Percentiles rank a stretch among this genome's conserved stretches.
Evolutionary conservation across 768 basidiomycete genomes (phyloP).

Genomic region (Lentinus brumalis): DNA sequence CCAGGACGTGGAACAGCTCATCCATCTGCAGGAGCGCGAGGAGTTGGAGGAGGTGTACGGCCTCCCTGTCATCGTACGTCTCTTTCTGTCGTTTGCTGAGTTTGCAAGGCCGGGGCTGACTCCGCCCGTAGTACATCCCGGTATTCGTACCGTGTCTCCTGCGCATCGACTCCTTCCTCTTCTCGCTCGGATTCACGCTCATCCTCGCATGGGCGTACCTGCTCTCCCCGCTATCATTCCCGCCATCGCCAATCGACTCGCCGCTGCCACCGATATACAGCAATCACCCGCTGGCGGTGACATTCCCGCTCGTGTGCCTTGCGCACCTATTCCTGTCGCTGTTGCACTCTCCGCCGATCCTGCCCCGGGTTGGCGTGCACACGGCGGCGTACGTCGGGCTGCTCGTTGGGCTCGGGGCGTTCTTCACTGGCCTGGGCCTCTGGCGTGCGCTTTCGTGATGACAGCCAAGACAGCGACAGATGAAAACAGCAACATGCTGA

Average conservation of each 20-base stretch:
- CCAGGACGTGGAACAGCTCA: slow-evolving; percentile 64
- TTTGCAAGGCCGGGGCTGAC: background rate
- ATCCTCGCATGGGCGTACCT: slow-evolving; percentile 64
- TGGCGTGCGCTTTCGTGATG: slow-evolving; percentile 66
- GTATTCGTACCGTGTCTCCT: slow-evolving; percentile 79
- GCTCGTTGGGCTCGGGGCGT: slow-evolving; percentile 63
- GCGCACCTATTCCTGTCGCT: slow-evolving; percentile 56
- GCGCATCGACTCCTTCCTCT: slow-evolving; percentile 70
- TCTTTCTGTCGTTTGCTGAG: background rate
- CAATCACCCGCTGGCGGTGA: slow-evolving; percentile 28
- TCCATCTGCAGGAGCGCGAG: slow-evolving; percentile 64
- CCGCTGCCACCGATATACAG: slow-evolving; percentile 23
- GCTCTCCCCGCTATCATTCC: slow-evolving; percentile 47
- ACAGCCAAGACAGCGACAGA: background rate
- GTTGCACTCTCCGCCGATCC: slow-evolving; percentile 65
- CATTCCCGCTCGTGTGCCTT: slow-evolving; percentile 31
- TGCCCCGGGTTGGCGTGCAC: slow-evolving; percentile 76
- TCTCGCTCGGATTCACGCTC: slow-evolving; percentile 68
- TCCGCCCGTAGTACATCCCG: slow-evolving; percentile 59
- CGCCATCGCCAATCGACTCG: background rate
- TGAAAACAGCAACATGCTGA: background rate
- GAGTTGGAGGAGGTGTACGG: slow-evolving; percentile 83
- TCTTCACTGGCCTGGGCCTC: slow-evolving; percentile 71
- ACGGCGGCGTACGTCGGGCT: slow-evolving; percentile 72
- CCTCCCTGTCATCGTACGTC: slow-evolving; percentile 72